These are phyloP conservation scores for Plantago ovata DNA, from an alignment of 257 asterid species.

Conservation along the genomic window DNA sequence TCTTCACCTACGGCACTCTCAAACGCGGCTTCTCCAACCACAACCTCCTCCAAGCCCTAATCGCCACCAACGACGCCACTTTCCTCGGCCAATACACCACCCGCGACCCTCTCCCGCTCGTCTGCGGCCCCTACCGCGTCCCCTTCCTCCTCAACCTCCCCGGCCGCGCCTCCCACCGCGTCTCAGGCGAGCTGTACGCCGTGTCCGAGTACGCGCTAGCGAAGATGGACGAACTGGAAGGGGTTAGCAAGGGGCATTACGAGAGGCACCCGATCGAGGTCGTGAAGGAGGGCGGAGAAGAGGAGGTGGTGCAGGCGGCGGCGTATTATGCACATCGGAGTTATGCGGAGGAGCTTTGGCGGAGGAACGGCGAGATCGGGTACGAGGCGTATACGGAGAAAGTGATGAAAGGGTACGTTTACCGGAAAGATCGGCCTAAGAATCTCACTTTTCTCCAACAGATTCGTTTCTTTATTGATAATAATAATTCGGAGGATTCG, in stretches of 20 bases:
- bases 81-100: conserved; percentile 53
- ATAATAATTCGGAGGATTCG: background rate
- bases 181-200: conserved; percentile 72
- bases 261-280: conserved; percentile 56
- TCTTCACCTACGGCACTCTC: conserved; percentile 82
- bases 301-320: background rate
- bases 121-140: conserved; percentile 79
- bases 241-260: conserved; percentile 55
- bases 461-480: conserved; percentile 41
- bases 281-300: background rate
- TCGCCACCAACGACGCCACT: conserved; percentile 62
- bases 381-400: conserved; percentile 47
- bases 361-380: conserved; percentile 57
- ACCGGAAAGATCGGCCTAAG: conserved; percentile 63
- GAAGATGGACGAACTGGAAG: conserved; percentile 74
- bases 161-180: conserved; percentile 49
- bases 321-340: conserved; percentile 67
- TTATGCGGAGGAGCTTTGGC: conserved; percentile 75
- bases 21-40: conserved; percentile 82
- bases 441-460: conserved; percentile 60
- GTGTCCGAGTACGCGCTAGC: conserved; percentile 43
- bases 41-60: conserved; percentile 50
- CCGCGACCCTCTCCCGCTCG: conserved; percentile 50
- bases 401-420: conserved; percentile 63
- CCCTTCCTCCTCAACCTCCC: conserved; percentile 84